phyloP scores from a whole-genome alignment of 352 stramenopile genomes.

The Hyaloperonospora brassicae region DNA sequence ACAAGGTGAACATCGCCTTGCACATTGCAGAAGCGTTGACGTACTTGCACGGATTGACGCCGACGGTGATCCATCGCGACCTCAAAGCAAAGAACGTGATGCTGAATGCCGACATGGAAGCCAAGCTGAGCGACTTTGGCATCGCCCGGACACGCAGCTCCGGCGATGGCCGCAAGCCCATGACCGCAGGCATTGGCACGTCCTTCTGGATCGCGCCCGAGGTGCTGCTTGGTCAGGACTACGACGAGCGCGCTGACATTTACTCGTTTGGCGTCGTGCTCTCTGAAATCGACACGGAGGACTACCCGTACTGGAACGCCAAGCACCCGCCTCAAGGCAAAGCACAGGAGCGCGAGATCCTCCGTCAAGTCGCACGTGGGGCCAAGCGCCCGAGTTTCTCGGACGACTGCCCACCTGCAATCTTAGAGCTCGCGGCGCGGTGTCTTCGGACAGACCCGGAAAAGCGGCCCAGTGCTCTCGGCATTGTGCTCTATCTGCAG shows the following conservation, averaged over 20 bases:
- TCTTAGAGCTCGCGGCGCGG: conserved; percentile 39
- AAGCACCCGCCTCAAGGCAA: conserved; percentile 36
- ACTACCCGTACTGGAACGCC: conserved; percentile 54
- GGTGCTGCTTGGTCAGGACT: conserved; percentile 40
- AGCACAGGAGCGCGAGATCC: conserved; percentile 47
- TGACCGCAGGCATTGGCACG: conserved; percentile 58
- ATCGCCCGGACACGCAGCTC: conserved; percentile 44
- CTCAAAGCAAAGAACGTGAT: conserved; percentile 46
- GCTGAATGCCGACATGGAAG: conserved; percentile 40
- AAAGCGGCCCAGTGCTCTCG: conserved; percentile 44
- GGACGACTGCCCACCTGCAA: conserved; percentile 34
- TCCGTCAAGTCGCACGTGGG: conserved; percentile 48
- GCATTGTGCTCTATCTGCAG: conserved; percentile 49
- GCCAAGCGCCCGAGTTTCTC: conserved; percentile 41
- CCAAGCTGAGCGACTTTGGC: conserved; percentile 71
- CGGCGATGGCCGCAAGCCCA: conserved; percentile 44
- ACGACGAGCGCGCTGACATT: conserved; percentile 44
- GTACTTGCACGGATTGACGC: conserved; percentile 54
- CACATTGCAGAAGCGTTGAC: conserved; percentile 54
- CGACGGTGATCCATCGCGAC: conserved; percentile 48
- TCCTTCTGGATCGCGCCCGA: conserved; percentile 65
- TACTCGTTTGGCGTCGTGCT: conserved; percentile 51
- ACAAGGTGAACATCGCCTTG: conserved; percentile 48
- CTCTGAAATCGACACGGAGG: conserved; percentile 52
- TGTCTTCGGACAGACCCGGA: conserved; percentile 48